Base-by-base conservation (phyloP, 352 stramenopile genomes). In the Pythium apleroticum region DNA sequence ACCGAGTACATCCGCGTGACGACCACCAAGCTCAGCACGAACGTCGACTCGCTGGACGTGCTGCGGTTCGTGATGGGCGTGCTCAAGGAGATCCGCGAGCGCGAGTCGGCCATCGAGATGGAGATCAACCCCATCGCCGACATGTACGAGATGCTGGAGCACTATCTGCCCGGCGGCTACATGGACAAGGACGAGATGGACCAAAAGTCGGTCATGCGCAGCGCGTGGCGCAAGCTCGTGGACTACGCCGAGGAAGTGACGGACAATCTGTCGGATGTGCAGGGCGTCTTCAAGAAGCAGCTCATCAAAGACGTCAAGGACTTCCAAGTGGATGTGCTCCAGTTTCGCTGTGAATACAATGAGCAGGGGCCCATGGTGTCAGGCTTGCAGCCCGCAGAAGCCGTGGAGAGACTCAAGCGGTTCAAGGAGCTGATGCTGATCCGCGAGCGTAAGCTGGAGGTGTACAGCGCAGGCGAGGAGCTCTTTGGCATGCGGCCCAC, bases 141-240 rank as follows among this genome's bases (percentile, higher is more conserved):
- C 53, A 99, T 99, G 97, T 99, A 99, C 80, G 90, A 94, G 55
- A 98, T 99, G 93, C 84, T 99, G 19, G 91, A 98, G 70, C 93
- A 93, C 41, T 98, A 97, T 62, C 48, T 98, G 3, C 90, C 93
- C 4, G 84, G 96, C 27, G 93, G 92, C 6, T 99, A 99, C 72
- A 99, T 99, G 95, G 96, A 98, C 61, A 99, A 99, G 67, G 95
- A 99, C 66, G 97, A 99, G 69, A 99, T 99, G 78, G 97, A 99
- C 61, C 97, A 99, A 67, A 99, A 99, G 77, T 98, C 93, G n/a
- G 96, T 99, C 14, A 74, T 99, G 8, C 90, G 92, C 28, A 96
- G 90, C 57, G 98, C 97, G 61, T 99, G 97, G 97, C 97, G 98
- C 50, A 98, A 98, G 63, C 76, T 99, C 19, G 97, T 99, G 28